Percentiles rank a stretch among this genome's conserved stretches.
phyloP scores from a whole-genome alignment of 345 rosid species.

The Carallia brachiata region DNA sequence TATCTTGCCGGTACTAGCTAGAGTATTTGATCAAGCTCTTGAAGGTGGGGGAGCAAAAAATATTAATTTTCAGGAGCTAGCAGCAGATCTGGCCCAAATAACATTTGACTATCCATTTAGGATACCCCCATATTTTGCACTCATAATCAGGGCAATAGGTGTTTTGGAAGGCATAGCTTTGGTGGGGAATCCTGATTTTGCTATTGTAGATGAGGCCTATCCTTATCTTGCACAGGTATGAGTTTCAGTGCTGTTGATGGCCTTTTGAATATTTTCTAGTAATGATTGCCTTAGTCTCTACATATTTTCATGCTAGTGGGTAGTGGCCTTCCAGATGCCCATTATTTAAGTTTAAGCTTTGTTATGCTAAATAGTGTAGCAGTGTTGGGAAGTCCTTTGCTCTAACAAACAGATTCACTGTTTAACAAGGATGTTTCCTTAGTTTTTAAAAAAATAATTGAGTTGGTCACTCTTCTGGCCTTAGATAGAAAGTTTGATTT shows the following conservation, averaged over 20 bases:
- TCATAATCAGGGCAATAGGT: constrained; percentile 93
- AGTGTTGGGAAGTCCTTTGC: too few relatives aligned
- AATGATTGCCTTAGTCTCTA: background rate
- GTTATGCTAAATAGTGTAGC: too few relatives aligned
- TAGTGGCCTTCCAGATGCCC: too few relatives aligned
- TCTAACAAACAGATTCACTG: too few relatives aligned
- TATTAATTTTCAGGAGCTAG: constrained; percentile 90
- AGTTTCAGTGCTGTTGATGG: constrained; percentile 7
- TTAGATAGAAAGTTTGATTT: too few relatives aligned
- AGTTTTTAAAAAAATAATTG: too few relatives aligned
- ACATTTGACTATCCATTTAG: constrained; percentile 97
- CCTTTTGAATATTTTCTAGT: background rate
- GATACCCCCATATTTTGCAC: constrained; percentile 97
- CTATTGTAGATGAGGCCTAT: constrained; percentile 94
- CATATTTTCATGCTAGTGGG: background rate
- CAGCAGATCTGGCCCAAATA: constrained; percentile 93
- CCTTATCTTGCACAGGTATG: constrained; percentile 96
- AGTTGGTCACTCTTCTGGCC: too few relatives aligned
- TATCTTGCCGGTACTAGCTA: constrained; percentile 88
- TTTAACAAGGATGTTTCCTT: too few relatives aligned
- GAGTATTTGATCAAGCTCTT: constrained; percentile 97
- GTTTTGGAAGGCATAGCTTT: constrained; percentile 95
- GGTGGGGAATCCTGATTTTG: constrained; percentile 94
- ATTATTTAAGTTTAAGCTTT: too few relatives aligned
- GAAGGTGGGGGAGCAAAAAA: constrained; percentile 98